Base-by-base conservation (phyloP, 305 asterid genomes). In the Rubia balearica region DNA sequence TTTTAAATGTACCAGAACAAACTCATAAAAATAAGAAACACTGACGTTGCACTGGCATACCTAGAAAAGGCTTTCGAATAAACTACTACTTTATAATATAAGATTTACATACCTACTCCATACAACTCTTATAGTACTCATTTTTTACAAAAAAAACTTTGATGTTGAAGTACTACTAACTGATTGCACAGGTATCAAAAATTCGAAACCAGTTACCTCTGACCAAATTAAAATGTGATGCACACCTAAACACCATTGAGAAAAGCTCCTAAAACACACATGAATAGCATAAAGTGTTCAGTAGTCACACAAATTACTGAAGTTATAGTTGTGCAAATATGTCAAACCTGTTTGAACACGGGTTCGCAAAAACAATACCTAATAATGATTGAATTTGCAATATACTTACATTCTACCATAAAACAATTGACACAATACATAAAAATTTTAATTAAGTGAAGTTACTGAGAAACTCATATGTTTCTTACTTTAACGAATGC, bases 11-110 rank as follows among this genome's bases (percentile, higher is more conserved):
- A 41, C 56, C 0, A 68, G n/a, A 30, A 16, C 30, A 27, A 27
- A 27, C 30, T 12, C 30, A 9, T 57, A 17, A 19, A 46, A 9
- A 33, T 7, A 90, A 88, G 76, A 83, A 85, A 72, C 90, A 89
- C 66, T 84, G 90, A 73, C 77, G 83, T 62, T 88, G 87, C 60
- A 88, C 86, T 14, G 90, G 90, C 74, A 88, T 71, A n/a, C 85
- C 88, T n/a, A n/a, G n/a, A n/a, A n/a, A 78, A 22, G 7, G 68
- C 69, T 13, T 61, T 8, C 19, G 48, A 46, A 13, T 21, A 56
- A 21, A 46, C 3, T 13, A 1, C 30, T 36, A 60, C 19, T 38
- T n/a, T 17, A 8, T 10, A 43, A 4, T 7, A 57, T 61, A 1
- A 42, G 2, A 0, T 19, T 24, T 13, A 38, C 14, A 9, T 46